Evolutionary conservation across 116 monocot genomes (phyloP), one percentile per base, ranked within the genome.

Genomic region (Cymodocea nodosa): DNA sequence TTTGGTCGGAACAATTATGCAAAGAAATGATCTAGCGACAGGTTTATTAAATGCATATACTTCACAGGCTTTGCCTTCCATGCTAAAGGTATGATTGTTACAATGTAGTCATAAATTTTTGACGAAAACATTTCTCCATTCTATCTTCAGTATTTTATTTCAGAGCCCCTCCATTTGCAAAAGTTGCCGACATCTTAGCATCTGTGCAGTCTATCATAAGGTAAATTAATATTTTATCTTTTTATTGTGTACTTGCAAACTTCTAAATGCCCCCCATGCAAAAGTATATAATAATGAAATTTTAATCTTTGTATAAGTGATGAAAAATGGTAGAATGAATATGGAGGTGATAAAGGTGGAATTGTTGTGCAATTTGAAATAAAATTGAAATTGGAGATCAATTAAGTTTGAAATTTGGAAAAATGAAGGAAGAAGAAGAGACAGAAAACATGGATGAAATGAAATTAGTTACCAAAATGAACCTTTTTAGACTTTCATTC

Each of bases 21-120:
- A 86, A 17, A 81, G 97, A 48, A 97, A 97, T 75, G 97, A 91
- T 68, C 84, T 97, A 66, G 97, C 97, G 56, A 76, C 81, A 71
- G 88, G 84, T 56, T 74, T 97, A 56, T 59, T 91, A 71, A 91
- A 82, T 72, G 85, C 88, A 34, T 84, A 77, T 51, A 82, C 63
- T 36, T 53, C 70, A 30, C 91, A 88, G 39, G 59, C 50, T 52
- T 71, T 91, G 22, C 97, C 97, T 57, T 81, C 91, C 63, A 97
- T 91, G 90, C 25, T 97, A 59, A 79, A 86, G 82, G 97, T 85
- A 73, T 17, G 24, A 34, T 18, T 58, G 20, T 62, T 56, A 15
- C 59, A 3, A 55, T 57, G 4, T 36, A 17, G 59, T 35, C 3
- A 35, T 18, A 55, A 67, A 5, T 20, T 57, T 70, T 18, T 65